These are phyloP conservation scores for Globisporangium paroecandrum DNA, from an alignment of 352 stramenopile species.

Conservation along the genomic window DNA sequence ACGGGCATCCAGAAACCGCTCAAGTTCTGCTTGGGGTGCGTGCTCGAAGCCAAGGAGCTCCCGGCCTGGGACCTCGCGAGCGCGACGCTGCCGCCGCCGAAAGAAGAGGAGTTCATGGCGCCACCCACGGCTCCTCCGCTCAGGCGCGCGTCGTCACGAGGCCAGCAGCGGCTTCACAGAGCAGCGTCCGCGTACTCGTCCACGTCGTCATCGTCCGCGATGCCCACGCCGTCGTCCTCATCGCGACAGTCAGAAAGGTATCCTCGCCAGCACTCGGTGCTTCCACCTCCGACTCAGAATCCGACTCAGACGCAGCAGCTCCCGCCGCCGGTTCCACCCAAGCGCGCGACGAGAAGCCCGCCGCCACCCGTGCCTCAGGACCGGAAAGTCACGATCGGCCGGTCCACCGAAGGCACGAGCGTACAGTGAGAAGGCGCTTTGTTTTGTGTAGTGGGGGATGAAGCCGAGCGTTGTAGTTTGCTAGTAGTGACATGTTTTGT, in stretches of 20 bases:
- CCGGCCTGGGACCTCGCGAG: slow-evolving; percentile 43
- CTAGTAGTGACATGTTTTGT: no score
- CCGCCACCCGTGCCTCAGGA: slow-evolving; percentile 1
- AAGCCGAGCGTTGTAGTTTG: no score
- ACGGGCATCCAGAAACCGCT: slow-evolving; percentile 31
- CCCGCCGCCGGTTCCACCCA: background rate
- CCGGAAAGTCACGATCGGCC: background rate
- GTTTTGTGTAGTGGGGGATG: no score
- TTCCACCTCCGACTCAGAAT: background rate
- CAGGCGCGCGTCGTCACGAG: background rate
- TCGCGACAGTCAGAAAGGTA: background rate
- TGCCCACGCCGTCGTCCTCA: background rate
- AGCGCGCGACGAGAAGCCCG: background rate
- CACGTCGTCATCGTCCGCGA: background rate
- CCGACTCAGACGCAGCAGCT: background rate
- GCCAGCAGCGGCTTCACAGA: background rate
- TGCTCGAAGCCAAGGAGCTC: slow-evolving; percentile 44
- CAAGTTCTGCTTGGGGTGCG: slow-evolving; percentile 45
- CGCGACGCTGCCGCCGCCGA: slow-evolving; percentile 1
- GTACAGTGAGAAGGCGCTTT: background rate
- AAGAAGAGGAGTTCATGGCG: background rate
- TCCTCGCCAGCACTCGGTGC: background rate
- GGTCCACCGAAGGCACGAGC: background rate
- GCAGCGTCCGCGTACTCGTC: slow-evolving; percentile 3
- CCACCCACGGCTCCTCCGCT: background rate